Evolutionary conservation across 345 rosid species (phyloP), one percentile per base, ranked within the genome.

Genomic region (Mangifera indica): DNA sequence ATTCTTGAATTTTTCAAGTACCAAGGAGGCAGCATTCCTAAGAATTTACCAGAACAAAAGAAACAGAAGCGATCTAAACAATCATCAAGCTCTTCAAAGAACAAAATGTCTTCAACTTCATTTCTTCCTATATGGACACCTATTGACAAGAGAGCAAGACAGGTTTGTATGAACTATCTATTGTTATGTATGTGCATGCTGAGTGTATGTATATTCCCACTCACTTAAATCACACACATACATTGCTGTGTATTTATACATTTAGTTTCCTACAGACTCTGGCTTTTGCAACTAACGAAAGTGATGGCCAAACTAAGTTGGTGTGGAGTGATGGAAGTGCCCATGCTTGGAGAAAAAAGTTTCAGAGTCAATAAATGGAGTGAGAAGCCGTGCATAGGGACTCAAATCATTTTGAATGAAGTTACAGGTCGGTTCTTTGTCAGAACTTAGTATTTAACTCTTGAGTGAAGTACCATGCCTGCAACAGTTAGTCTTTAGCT

Each of bases 1-100:
- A 86, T 91, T 71, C 82, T 91, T 21, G 97, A 96, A 61, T 85
- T 84, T 83, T 89, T 89, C 81, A 91, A 83, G 84, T 85, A 89
- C 84, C 88, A 81, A 79, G 96, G 93, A 69, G 84, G 93, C 75
- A 84, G 80, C 75, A 76, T 76, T 63, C 67, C 64, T 9, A 61
- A 70, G 44, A 86, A 82, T 76, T 53, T 59, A 74, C 78, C 74
- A 60, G 85, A 82, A 66, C 81, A 79, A 72, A 91, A 80, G 87
- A 91, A 79, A 86, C 88, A 82, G 82, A 89, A 81, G 76, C 84
- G 67, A 63, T 77, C 83, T 17, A 70, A 75, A 25, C 80, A 77
- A 59, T 67, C 86, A 17, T 74, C 84, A 46, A 74, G 79, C 69
- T 74, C 85, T 7, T 56, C 83, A 63, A 69, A 74, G 80, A 72